Conservation (phyloP, 306 rosid species). For the Begonia fuchsioides region DNA sequence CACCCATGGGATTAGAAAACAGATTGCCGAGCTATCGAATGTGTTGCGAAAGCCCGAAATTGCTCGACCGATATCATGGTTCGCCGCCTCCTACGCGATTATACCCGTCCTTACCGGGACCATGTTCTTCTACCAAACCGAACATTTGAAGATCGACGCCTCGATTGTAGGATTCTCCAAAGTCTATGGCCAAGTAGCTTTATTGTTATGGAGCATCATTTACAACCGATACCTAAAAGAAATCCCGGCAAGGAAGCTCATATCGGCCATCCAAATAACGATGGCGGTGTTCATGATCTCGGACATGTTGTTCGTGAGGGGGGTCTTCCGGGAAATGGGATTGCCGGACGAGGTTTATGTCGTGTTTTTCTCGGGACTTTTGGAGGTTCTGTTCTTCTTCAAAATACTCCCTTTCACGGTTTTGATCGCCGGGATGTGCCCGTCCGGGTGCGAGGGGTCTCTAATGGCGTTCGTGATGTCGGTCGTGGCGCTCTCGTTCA, state of each 20-base stretch:
- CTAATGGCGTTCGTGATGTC: constrained; percentile 88
- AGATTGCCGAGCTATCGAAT: constrained; percentile 36
- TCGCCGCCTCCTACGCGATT: constrained; percentile 68
- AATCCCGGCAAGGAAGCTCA: constrained; percentile 49
- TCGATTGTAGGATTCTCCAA: constrained; percentile 66
- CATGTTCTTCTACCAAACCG: constrained; percentile 90
- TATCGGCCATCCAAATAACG: constrained; percentile 45
- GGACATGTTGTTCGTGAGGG: constrained; percentile 63
- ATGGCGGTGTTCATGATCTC: constrained; percentile 73
- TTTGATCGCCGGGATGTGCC: constrained; percentile 59
- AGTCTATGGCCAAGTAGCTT: constrained; percentile 77
- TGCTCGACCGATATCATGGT: constrained; percentile 57
- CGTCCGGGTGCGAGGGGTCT: constrained; percentile 87
- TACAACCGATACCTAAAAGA: constrained; percentile 49
- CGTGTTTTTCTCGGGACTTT: constrained; percentile 59
- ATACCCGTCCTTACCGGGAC: constrained; percentile 78
- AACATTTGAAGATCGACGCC: constrained; percentile 49
- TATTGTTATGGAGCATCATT: constrained; percentile 67
- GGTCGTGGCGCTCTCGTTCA: constrained; percentile 53
- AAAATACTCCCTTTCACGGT: constrained; percentile 79
- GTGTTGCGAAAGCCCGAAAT: constrained; percentile 59
- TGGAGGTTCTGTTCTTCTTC: constrained; percentile 55
- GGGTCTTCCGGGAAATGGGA: constrained; percentile 51
- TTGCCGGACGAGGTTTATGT: constrained; percentile 54
- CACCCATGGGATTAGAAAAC: constrained; percentile 39